Conservation (phyloP, 2,329 filamentous ascomycete genomes). For the Penicillium griseofulvum region DNA sequence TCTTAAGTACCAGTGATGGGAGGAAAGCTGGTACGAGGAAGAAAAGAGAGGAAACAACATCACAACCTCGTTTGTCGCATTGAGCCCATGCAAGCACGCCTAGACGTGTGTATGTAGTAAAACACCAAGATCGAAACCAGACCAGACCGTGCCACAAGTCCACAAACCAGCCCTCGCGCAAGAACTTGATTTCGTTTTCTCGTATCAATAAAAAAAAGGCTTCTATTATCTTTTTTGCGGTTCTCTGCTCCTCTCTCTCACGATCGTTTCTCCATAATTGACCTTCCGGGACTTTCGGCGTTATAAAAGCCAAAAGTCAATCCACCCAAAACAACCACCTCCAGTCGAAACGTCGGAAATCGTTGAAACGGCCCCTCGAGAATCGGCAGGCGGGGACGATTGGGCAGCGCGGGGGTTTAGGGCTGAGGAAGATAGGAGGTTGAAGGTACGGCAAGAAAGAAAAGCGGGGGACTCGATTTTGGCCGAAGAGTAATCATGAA, state of each 20-base stretch:
- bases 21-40: constrained; percentile 16
- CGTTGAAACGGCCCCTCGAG: constrained; percentile 7
- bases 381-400: constrained; percentile 14
- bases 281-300: constrained; percentile 20
- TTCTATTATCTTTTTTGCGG: constrained; percentile 22
- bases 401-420: constrained; percentile 23
- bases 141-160: constrained; percentile 25
- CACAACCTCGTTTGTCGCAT: constrained; percentile 36
- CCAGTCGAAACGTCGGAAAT: constrained; percentile 16
- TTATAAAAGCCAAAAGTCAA: constrained; percentile 11
- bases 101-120: constrained; percentile 27
- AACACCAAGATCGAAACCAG: constrained; percentile 28
- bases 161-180: constrained; percentile 27
- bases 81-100: constrained; percentile 32
- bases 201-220: constrained; percentile 22
- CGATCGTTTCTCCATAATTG: constrained; percentile 22
- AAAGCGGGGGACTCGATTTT: constrained; percentile 25
- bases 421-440: constrained; percentile 21
- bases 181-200: constrained; percentile 28
- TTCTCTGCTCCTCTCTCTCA: constrained; percentile 29
- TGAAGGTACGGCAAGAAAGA: constrained; percentile 26
- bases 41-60: constrained; percentile 20
- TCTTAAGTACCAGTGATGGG: constrained; percentile 16
- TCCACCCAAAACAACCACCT: constrained; percentile 19
- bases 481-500: constrained; percentile 28